Conservation (phyloP, 192 early-diverging fungal genomes). For the Coemansia sp. region DNA sequence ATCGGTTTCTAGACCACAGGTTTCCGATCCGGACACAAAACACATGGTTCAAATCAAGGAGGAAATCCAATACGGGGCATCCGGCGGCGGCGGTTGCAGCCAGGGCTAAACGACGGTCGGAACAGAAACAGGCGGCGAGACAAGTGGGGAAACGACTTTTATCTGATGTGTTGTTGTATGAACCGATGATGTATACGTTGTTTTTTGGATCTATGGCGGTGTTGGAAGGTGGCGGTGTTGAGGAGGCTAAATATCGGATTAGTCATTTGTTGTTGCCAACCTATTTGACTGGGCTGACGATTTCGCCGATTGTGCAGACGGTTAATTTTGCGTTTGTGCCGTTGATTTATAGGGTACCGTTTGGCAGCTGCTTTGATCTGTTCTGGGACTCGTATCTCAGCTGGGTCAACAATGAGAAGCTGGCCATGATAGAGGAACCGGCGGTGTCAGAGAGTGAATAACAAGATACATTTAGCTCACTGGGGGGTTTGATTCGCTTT, state of each 20-base stretch:
- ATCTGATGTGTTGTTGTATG: conserved; percentile 44
- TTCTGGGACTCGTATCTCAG: conserved; percentile 79
- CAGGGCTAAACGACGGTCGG: conserved; percentile 29
- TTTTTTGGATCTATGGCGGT: conserved; percentile 54
- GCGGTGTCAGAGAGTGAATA: no score
- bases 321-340: conserved; percentile 79
- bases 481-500: neutral
- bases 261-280: conserved; percentile 35
- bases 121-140: conserved; percentile 27
- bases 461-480: no score
- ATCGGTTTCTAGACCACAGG: conserved; percentile 46
- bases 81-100: conserved; percentile 13
- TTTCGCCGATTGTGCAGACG: conserved; percentile 74
- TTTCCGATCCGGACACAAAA: conserved; percentile 53
- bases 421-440: conserved; percentile 33
- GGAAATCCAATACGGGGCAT: conserved; percentile 13
- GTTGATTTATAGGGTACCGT: conserved; percentile 67
- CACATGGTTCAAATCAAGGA: conserved; percentile 39
- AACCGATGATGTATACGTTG: conserved; percentile 43
- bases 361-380: conserved; percentile 70
- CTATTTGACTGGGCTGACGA: conserved; percentile 48
- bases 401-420: conserved; percentile 63
- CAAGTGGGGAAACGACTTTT: conserved; percentile 49
- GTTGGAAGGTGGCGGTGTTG: conserved; percentile 43
- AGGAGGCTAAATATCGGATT: conserved; percentile 33